phyloP scores from a whole-genome alignment of 2,329 filamentous ascomycete genomes.

The Ascochyta fabae region DNA sequence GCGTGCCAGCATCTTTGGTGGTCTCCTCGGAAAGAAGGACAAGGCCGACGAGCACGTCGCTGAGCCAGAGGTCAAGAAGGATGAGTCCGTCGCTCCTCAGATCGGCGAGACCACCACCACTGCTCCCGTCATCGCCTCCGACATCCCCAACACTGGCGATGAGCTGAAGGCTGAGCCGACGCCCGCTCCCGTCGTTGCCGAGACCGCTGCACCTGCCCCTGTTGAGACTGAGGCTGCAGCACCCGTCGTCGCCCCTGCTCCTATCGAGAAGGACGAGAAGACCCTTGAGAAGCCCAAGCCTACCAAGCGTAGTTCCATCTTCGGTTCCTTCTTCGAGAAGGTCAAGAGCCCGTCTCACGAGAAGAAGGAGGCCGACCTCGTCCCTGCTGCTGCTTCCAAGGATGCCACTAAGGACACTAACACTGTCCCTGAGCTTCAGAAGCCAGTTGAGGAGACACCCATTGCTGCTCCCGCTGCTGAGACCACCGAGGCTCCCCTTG shows the following conservation, averaged over 20 bases:
- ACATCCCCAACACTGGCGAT: slow-evolving; percentile 35
- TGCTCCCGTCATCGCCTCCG: slow-evolving; percentile 45
- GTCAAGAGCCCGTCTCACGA: slow-evolving; percentile 57
- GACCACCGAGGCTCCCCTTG: slow-evolving; percentile 32
- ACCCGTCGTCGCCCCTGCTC: slow-evolving; percentile 16
- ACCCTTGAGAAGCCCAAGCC: slow-evolving; percentile 62
- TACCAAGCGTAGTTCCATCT: slow-evolving; percentile 85
- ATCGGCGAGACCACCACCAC: slow-evolving; percentile 43
- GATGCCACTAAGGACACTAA: slow-evolving; percentile 56
- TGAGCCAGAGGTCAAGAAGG: slow-evolving; percentile 54
- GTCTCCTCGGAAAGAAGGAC: slow-evolving; percentile 68
- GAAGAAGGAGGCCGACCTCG: slow-evolving; percentile 75
- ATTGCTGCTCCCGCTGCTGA: slow-evolving; percentile 46
- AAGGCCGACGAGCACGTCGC: slow-evolving; percentile 43
- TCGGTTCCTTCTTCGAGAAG: slow-evolving; percentile 74
- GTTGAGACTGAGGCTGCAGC: slow-evolving; percentile 49
- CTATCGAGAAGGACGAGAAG: slow-evolving; percentile 44
- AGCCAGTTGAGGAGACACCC: slow-evolving; percentile 45
- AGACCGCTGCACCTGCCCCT: slow-evolving; percentile 46
- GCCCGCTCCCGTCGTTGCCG: slow-evolving; percentile 46
- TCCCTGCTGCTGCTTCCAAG: slow-evolving; percentile 49
- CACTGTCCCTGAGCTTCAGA: slow-evolving; percentile 44
- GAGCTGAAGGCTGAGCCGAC: slow-evolving; percentile 55
- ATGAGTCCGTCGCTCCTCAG: slow-evolving; percentile 39
- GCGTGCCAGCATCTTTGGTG: slow-evolving; percentile 64